These are phyloP conservation scores for Exophiala aquamarina DNA, from an alignment of 2,329 filamentous ascomycete species.

Conservation along the genomic window DNA sequence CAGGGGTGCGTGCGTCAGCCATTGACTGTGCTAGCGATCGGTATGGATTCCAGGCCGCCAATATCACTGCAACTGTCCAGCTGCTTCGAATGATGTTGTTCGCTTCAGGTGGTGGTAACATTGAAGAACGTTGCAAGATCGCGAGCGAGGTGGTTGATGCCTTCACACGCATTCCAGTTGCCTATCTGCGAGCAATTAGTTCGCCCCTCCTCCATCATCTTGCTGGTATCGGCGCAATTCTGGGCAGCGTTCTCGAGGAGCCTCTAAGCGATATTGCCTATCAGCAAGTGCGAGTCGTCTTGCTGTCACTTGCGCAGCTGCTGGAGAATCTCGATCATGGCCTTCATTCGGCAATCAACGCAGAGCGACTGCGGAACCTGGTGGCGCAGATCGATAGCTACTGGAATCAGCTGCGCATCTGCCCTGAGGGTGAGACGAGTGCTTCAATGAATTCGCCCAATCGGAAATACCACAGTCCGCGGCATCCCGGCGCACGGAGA, in stretches of 20 bases:
- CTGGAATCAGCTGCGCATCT: conserved; percentile 32
- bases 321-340: conserved; percentile 45
- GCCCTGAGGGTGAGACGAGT: conserved; percentile 2
- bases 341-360: conserved; percentile 40
- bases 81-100: conserved; percentile 51
- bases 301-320: conserved; percentile 48
- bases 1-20: neutral
- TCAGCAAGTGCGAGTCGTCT: conserved; percentile 40
- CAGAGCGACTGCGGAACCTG: conserved; percentile 40
- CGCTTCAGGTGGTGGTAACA: conserved; percentile 35
- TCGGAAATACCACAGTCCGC: conserved; percentile 11
- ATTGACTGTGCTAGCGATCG: conserved; percentile 38
- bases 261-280: conserved; percentile 45
- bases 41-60: conserved; percentile 52
- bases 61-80: conserved; percentile 50
- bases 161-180: conserved; percentile 44
- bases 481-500: conserved; percentile 22
- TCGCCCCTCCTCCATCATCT: conserved; percentile 51
- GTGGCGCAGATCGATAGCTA: conserved; percentile 47
- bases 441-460: conserved; percentile 3
- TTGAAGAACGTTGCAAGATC: conserved; percentile 48
- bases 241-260: conserved; percentile 49
- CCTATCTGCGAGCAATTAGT: conserved; percentile 50
- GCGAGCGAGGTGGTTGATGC: conserved; percentile 45
- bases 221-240: conserved; percentile 49